Evolutionary conservation across 306 rosid genomes (phyloP).

Genomic region (Acmispon strigosus): DNA sequence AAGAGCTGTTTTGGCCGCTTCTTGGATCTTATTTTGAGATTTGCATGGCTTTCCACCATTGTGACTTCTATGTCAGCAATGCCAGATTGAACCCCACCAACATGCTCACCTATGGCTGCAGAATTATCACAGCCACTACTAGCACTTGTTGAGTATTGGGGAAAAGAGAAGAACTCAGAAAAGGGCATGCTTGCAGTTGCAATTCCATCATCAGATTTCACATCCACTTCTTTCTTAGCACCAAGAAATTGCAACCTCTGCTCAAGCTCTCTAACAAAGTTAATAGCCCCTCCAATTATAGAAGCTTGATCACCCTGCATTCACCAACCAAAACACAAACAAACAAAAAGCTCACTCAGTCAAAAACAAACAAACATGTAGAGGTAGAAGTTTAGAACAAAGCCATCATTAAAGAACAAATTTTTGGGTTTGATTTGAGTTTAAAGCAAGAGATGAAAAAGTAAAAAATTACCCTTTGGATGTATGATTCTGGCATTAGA

Average conservation of each 20-base stretch:
- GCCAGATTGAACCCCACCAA: slow-evolving; percentile 26
- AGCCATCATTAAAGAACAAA: neutral
- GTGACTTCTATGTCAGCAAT: slow-evolving; percentile 87
- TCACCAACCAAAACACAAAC: neutral
- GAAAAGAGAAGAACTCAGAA: slow-evolving; percentile 75
- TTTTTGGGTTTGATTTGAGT: neutral
- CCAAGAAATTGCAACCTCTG: slow-evolving; percentile 66
- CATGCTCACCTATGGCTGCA: slow-evolving; percentile 19
- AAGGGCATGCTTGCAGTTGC: slow-evolving; percentile 36
- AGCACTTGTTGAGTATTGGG: slow-evolving; percentile 59
- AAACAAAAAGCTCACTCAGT: neutral
- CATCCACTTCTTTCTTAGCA: slow-evolving; percentile 26
- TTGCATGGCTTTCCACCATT: slow-evolving; percentile 95
- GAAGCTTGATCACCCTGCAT: slow-evolving; percentile 93
- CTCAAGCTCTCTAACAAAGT: slow-evolving; percentile 85
- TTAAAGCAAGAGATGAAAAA: neutral
- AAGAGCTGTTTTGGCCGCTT: slow-evolving; percentile 65
- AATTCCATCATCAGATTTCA: slow-evolving; percentile 1
- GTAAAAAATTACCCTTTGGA: slow-evolving; percentile 66
- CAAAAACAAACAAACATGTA: neutral
- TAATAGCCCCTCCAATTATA: slow-evolving; percentile 88
- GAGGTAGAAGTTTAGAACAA: neutral
- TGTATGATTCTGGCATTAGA: slow-evolving; percentile 85
- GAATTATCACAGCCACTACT: slow-evolving; percentile 22
- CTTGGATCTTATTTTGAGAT: slow-evolving; percentile 64